Percentiles rank a stretch among this genome's conserved stretches.
Evolutionary conservation across 768 basidiomycete species (phyloP).

Genomic region (Pleurotus ostreatus): DNA sequence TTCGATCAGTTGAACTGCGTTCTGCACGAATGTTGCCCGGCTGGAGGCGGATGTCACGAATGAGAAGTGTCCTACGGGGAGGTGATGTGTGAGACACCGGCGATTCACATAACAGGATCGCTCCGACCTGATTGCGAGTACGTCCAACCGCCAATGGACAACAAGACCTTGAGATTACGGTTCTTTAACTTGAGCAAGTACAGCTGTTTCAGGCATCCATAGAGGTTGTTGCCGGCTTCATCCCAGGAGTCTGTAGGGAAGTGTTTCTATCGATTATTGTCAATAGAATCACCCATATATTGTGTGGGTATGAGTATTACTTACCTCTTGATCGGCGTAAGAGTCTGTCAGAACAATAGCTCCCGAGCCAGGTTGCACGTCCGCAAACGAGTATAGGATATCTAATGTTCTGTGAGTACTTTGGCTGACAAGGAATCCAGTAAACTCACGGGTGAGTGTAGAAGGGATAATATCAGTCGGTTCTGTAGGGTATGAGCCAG

Average conservation of each 20-base stretch:
- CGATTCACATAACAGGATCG: neutral
- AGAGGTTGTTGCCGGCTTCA: slow-evolving; percentile 74
- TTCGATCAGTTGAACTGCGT: slow-evolving; percentile 59
- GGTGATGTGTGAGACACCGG: neutral
- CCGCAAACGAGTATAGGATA: slow-evolving; percentile 78
- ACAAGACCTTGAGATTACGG: slow-evolving; percentile 48
- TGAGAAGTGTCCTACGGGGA: slow-evolving; percentile 50
- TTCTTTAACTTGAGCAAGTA: slow-evolving; percentile 56
- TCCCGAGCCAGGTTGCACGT: slow-evolving; percentile 59
- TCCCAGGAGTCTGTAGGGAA: slow-evolving; percentile 71
- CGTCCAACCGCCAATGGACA: slow-evolving; percentile 61
- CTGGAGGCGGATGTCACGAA: slow-evolving; percentile 51
- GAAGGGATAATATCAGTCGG: slow-evolving; percentile 58
- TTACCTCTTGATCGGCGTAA: slow-evolving; percentile 70
- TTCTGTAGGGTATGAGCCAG: slow-evolving; percentile 31
- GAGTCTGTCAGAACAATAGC: slow-evolving; percentile 62
- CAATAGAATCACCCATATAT: slow-evolving; percentile 4
- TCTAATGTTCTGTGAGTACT: slow-evolving; percentile 23
- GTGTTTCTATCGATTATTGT: slow-evolving; percentile 47
- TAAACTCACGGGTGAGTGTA: slow-evolving; percentile 55
- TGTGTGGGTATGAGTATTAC: neutral
- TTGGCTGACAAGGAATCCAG: neutral
- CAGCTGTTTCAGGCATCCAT: slow-evolving; percentile 78
- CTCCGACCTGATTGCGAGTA: slow-evolving; percentile 55
- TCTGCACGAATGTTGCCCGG: slow-evolving; percentile 55